These are phyloP conservation scores for Arctium minus DNA, from an alignment of 129 eudicot genomes.

Conservation along the genomic window DNA sequence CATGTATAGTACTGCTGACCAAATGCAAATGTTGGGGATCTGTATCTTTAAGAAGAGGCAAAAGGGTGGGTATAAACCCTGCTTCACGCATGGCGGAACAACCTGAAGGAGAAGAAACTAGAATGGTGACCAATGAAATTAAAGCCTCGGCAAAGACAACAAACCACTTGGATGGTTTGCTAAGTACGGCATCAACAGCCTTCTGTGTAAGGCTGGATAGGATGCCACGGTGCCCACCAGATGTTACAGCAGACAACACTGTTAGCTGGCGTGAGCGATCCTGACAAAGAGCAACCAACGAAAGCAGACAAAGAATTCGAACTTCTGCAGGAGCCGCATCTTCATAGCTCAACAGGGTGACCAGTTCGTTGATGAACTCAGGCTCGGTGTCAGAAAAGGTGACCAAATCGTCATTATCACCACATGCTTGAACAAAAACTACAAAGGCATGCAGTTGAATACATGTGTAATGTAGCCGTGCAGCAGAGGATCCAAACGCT, in stretches of 20 bases:
- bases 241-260: constrained; percentile 89
- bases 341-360: constrained; percentile 78
- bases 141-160: constrained; percentile 85
- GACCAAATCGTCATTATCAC: constrained; percentile 66
- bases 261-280: constrained; percentile 86
- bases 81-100: constrained; percentile 99
- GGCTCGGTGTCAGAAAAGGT: constrained; percentile 86
- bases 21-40: constrained; percentile 90
- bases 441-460: constrained; percentile 84
- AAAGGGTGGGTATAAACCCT: constrained; percentile 94
- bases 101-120: constrained; percentile 93
- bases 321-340: constrained; percentile 85
- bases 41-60: constrained; percentile 86
- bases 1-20: constrained; percentile 90
- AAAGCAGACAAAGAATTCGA: constrained; percentile 59
- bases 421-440: constrained; percentile 83
- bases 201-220: constrained; percentile 95
- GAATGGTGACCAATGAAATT: constrained; percentile 74
- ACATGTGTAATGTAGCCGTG: constrained; percentile 84
- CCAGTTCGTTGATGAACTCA: constrained; percentile 89
- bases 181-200: constrained; percentile 75
- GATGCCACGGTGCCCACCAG: constrained; percentile 98
- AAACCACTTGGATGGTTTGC: constrained; percentile 72
- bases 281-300: constrained; percentile 87
- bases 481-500: constrained; percentile 63